A percentile compares a stretch with the other conserved stretches of the same genome.
Evolutionary conservation across 805 yeast species (phyloP).

Genomic region (Kazachstania psychrophila): DNA sequence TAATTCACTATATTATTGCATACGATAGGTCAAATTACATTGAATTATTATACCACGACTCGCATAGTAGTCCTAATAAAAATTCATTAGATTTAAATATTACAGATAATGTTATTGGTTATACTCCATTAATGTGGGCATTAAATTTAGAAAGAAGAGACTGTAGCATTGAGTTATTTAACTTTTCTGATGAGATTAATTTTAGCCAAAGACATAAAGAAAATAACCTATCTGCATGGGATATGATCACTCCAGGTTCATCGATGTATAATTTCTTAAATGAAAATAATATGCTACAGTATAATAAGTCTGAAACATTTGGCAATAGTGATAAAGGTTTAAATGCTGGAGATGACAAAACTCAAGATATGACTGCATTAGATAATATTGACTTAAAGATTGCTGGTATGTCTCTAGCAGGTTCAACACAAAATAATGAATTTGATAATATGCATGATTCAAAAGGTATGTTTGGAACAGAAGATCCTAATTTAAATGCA

Average conservation of each 20-base stretch:
- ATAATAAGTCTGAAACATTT: background rate
- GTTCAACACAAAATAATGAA: conserved; percentile 7
- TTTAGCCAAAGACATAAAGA: conserved; percentile 32
- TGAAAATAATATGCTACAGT: conserved; percentile 37
- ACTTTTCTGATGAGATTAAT: conserved; percentile 50
- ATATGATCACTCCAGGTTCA: conserved; percentile 47
- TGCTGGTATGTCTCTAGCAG: conserved; percentile 26
- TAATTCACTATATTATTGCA: conserved; percentile 46
- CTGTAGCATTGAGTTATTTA: conserved; percentile 48
- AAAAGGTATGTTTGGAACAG: conserved; percentile 1
- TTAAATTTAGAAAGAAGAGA: conserved; percentile 50
- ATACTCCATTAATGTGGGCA: conserved; percentile 84
- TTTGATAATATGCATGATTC: conserved; percentile 5
- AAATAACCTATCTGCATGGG: conserved; percentile 36
- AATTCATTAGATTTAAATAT: conserved; percentile 37
- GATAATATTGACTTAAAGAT: conserved; percentile 34
- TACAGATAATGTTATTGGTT: conserved; percentile 41
- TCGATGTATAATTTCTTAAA: conserved; percentile 51
- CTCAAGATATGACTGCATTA: conserved; percentile 6
- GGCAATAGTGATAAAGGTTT: background rate
- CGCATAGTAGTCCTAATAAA: conserved; percentile 14
- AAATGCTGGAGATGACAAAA: background rate
- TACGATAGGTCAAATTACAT: conserved; percentile 41
- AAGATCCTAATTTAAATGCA: conserved; percentile 2
- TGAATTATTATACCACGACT: conserved; percentile 35